These are phyloP conservation scores for Begonia loranthoides DNA, from an alignment of 306 rosid genomes.

Conservation along the genomic window DNA sequence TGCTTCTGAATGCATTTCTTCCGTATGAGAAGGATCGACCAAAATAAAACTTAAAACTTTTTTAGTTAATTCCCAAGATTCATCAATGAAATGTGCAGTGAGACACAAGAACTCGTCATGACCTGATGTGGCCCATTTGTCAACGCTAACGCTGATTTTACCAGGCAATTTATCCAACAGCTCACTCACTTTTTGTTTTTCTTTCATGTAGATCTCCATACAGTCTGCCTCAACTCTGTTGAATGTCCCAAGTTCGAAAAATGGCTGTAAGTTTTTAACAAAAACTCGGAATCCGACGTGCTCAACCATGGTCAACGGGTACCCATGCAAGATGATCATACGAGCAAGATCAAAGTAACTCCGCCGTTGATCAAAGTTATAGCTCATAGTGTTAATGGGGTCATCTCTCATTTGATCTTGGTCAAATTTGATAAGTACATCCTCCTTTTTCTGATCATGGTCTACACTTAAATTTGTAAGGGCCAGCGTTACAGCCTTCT, in stretches of 20 bases:
- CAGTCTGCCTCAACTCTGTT: conserved; percentile 87
- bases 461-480: conserved; percentile 48
- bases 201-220: conserved; percentile 69
- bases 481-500: conserved; percentile 42
- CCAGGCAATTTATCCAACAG: conserved; percentile 91
- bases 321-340: conserved; percentile 92
- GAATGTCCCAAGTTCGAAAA: conserved; percentile 68
- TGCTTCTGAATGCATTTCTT: conserved; percentile 64
- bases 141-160: conserved; percentile 73
- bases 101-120: conserved; percentile 65
- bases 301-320: conserved; percentile 91
- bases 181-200: conserved; percentile 81
- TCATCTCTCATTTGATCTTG: conserved; percentile 77
- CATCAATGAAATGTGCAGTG: conserved; percentile 82
- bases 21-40: conserved; percentile 71
- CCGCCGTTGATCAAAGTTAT: conserved; percentile 75
- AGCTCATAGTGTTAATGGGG: conserved; percentile 25
- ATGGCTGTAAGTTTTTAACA: conserved; percentile 85
- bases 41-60: conserved; percentile 59
- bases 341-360: conserved; percentile 95
- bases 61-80: conserved; percentile 75
- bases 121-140: conserved; percentile 53
- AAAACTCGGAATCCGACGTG: conserved; percentile 88
- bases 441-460: conserved; percentile 70
- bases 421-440: conserved; percentile 71